phyloP scores from a whole-genome alignment of 2,329 filamentous ascomycete species.

The Pseudogymnoascus sp. region DNA sequence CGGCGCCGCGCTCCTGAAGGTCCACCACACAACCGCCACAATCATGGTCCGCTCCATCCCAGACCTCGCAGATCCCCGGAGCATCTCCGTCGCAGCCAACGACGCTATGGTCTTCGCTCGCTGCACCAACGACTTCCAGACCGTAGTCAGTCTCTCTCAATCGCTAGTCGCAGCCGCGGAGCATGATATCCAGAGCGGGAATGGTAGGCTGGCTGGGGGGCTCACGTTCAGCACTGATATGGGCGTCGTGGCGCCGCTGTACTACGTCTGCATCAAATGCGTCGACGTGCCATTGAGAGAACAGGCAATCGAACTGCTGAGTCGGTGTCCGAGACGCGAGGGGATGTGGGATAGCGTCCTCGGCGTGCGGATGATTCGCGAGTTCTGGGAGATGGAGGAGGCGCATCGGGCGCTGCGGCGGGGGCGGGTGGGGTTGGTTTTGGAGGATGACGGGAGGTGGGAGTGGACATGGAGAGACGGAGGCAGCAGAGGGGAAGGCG shows the following conservation, averaged over 20 bases:
- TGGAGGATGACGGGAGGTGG: conserved; percentile 21
- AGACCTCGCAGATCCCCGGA: not conserved
- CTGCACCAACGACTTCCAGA: conserved; percentile 16
- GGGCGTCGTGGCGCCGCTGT: conserved; percentile 25
- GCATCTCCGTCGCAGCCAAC: not conserved
- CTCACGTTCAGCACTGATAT: conserved; percentile 25
- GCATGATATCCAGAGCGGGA: conserved; percentile 20
- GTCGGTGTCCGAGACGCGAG: conserved; percentile 22
- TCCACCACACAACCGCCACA: conserved; percentile 21
- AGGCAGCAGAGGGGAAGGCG: not conserved
- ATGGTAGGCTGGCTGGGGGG: conserved; percentile 7
- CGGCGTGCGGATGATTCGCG: conserved; percentile 16
- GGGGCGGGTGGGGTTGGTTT: conserved; percentile 17
- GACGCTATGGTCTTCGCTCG: not conserved
- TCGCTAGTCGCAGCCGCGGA: conserved; percentile 23
- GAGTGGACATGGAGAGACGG: conserved; percentile 20
- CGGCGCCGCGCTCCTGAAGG: conserved; percentile 25
- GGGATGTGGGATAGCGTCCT: conserved; percentile 27
- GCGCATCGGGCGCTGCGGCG: conserved; percentile 11
- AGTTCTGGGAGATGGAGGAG: conserved; percentile 23
- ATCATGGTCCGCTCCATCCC: conserved; percentile 18
- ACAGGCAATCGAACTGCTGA: conserved; percentile 21
- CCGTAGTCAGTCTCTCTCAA: conserved; percentile 19
- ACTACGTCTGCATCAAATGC: conserved; percentile 22
- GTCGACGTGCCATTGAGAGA: conserved; percentile 11